Evolutionary conservation across 2,329 filamentous ascomycete species (phyloP), one percentile per base, ranked within the genome.

Genomic region (Cladosporium sp.): DNA sequence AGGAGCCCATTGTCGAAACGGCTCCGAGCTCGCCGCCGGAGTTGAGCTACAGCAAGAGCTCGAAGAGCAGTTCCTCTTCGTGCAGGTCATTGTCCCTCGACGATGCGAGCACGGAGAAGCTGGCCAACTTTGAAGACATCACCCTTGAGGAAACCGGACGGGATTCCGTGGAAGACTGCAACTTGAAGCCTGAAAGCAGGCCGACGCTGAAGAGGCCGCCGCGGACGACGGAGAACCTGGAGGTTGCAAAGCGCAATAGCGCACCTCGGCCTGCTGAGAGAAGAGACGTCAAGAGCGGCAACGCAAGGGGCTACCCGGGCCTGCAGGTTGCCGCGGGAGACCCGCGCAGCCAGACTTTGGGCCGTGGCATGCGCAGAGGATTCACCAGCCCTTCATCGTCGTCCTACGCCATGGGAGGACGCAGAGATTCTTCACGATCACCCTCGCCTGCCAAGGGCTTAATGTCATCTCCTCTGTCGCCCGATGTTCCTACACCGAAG

Each of bases 111-210:
- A 50, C 73, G 22, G 83, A 85, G 64, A 88, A 95, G 65, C 81
- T 86, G 54, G 84, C 83, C 58, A 84, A 96, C 68, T 96, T 96
- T 63, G 92, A 97, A 68, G 92, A 96, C 59, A 95, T 96, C 67
- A 89, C 87, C 10, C 81, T 97, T 31, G 86, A 90, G 55, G 85
- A 87, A 35, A 52, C 50, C 18, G 55, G 52, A 22, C 55, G 59
- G 18, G 60, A 64, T 33, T 58, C 60, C 4, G 79, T 79, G 34
- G 80, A 80, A 58, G 78, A 76, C 56, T 67, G 73, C 35, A 74
- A 52, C 59, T 67, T 46, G 64, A 68, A 56, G 59, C 63, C 49
- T 55, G 55, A 69, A 59, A 66, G 56, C 55, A 49, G 61, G 46
- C 59, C 59, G 18, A 65, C 63, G 34, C 58, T 61, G 35, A 54